Conservation (phyloP, 1,139 yeast genomes). For the Debaryomycetaceae sp. region DNA sequence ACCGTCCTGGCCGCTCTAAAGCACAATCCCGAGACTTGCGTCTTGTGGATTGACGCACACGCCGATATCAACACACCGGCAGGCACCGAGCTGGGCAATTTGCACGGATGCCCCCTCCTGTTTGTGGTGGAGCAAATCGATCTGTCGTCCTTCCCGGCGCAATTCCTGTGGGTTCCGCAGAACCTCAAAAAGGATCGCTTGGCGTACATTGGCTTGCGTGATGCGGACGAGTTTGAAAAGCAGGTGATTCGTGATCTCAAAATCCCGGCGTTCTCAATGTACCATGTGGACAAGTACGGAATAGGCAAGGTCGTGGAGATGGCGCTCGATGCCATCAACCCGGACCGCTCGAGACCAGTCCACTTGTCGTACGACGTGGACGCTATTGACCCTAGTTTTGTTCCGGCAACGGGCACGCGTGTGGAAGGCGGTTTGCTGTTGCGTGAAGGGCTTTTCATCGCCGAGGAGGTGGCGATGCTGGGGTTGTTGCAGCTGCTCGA, state of each 20-base stretch:
- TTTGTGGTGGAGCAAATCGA: conserved; percentile 69
- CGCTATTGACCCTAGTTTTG: conserved; percentile 88
- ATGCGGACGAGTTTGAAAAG: conserved; percentile 82
- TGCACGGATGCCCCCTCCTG: conserved; percentile 95
- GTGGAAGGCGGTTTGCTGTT: conserved; percentile 93
- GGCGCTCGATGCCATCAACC: conserved; percentile 77
- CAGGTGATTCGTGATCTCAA: conserved; percentile 56
- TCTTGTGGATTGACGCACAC: conserved; percentile 96
- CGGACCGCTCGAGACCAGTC: conserved; percentile 63
- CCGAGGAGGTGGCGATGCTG: conserved; percentile 84
- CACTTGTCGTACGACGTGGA: conserved; percentile 94
- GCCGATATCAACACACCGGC: conserved; percentile 93
- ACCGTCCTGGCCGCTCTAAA: conserved; percentile 78
- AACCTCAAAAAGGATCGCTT: conserved; percentile 57
- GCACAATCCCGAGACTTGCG: conserved; percentile 76
- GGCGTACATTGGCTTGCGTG: conserved; percentile 91
- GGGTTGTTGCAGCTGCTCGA: conserved; percentile 83
- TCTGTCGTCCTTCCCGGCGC: conserved; percentile 52
- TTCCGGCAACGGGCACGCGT: conserved; percentile 97
- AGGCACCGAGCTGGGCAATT: conserved; percentile 78
- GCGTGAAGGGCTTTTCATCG: conserved; percentile 87
- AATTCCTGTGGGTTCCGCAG: conserved; percentile 71
- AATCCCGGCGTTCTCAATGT: conserved; percentile 89
- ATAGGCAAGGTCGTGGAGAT: conserved; percentile 84
- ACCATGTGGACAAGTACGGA: conserved; percentile 90